phyloP scores from a whole-genome alignment of 2,329 filamentous ascomycete species.

The Alternaria rosae region DNA sequence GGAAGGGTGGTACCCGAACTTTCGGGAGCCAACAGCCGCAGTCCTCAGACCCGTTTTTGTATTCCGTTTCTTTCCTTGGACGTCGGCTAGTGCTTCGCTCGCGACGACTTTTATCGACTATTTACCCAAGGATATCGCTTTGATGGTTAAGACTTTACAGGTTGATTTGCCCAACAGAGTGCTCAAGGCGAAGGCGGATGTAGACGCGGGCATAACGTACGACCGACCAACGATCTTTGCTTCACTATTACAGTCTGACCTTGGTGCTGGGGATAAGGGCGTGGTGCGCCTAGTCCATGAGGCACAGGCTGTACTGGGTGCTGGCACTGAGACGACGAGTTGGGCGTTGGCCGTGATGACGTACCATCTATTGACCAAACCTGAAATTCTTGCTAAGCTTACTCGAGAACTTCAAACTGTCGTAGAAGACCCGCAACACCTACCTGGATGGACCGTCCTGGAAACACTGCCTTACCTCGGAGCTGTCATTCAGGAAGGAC shows the following conservation, averaged over 20 bases:
- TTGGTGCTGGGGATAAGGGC: conserved; percentile 27
- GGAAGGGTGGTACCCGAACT: conserved; percentile 36
- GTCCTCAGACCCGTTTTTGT: conserved; percentile 31
- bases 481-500: conserved; percentile 43
- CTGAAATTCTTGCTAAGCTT: conserved; percentile 29
- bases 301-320: conserved; percentile 41
- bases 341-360: conserved; percentile 36
- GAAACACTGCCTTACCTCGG: conserved; percentile 43
- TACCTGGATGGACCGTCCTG: conserved; percentile 28
- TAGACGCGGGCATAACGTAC: conserved; percentile 33
- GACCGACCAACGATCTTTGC: conserved; percentile 35
- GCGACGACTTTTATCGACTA: conserved; percentile 29
- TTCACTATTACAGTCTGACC: conserved; percentile 24
- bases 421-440: conserved; percentile 21
- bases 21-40: conserved; percentile 29
- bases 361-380: conserved; percentile 40
- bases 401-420: conserved; percentile 32
- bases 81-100: conserved; percentile 25
- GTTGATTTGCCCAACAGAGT: conserved; percentile 35
- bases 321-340: conserved; percentile 47
- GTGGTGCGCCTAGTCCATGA: conserved; percentile 42
- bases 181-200: conserved; percentile 27
- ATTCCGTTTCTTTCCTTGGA: conserved; percentile 36
- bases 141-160: conserved; percentile 35
- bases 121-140: conserved; percentile 26